Base-by-base conservation (phyloP, 116 monocot species). In the Cymodocea nodosa region DNA sequence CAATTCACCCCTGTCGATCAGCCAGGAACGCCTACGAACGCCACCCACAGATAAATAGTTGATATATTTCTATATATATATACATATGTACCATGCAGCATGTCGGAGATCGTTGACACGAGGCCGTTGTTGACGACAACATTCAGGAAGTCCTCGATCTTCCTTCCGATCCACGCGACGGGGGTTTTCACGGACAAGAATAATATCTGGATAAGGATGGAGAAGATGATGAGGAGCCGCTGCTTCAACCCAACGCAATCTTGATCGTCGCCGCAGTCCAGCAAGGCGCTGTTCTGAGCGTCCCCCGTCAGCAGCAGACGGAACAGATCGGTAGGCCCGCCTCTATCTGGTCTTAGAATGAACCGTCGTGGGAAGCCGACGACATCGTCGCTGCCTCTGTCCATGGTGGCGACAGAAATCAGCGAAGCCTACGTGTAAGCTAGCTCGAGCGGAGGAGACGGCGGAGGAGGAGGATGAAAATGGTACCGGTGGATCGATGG, bases 261-360 rank as follows among this genome's bases (percentile, higher is more conserved):
- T 19, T 66, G 67, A 16, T 56, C 80, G 0, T 50, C 35, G 7
- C 82, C 80, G 62, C 78, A 84, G 13, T 84, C 80, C 3, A 94
- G 51, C 0, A 66, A 67, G 0, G 13, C 52, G 56, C 73, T 89
- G 10, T 51, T 60, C 8, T 18, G 50, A 11, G 84, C 19, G 30
- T 82, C 55, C 20, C 76, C 59, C 0, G 89, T 77, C 17, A 35
- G 72, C 35, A 94, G 17, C 15, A 94, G 73, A 23, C 67, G 66
- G 58, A 82, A 34, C 56, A 84, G 78, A 62, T 82, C 86, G 4
- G 18, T 5, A 0, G 65, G 10, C 15, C 85, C 70, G 10, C 58
- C 89, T 19, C 78, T 79, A 36, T 93, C 83, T 20, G 93, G 89
- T 52, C 75, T 72, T 40, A 89, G 35, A 37, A 83, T 71, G 73